These are phyloP conservation scores for carrot (Daucus carota) DNA, from an alignment of 129 eudicot genomes.

Conservation along the genomic window DNA sequence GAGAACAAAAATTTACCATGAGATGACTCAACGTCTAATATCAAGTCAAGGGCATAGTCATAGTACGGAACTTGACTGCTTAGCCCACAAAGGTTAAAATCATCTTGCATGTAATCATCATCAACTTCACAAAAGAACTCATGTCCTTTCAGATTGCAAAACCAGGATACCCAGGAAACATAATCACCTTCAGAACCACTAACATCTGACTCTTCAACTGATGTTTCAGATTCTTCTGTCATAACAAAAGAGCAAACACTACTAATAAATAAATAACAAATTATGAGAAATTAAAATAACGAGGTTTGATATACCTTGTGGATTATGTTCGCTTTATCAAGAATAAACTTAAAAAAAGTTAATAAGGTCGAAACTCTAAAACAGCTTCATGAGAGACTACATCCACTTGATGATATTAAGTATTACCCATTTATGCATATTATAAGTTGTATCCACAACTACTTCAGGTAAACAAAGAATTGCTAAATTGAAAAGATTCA, in stretches of 20 bases:
- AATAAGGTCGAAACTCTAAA: not conserved
- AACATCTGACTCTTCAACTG: conserved; percentile 32
- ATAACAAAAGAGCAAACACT: not conserved
- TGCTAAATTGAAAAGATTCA: no score
- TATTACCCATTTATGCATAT: not conserved
- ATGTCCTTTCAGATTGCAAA: conserved; percentile 32
- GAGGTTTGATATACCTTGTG: not conserved
- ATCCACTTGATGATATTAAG: not conserved
- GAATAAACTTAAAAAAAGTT: not conserved
- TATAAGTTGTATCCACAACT: no score
- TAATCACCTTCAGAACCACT: conserved; percentile 41
- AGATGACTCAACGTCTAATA: conserved; percentile 31
- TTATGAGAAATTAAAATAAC: not conserved
- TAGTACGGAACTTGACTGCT: conserved; percentile 30
- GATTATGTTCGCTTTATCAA: not conserved
- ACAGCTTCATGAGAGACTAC: not conserved
- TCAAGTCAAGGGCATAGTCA: conserved; percentile 35
- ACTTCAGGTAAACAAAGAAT: not conserved
- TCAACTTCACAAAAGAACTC: conserved; percentile 31
- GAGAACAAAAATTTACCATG: conserved; percentile 19
- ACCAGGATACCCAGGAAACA: conserved; percentile 36
- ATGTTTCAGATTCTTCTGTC: conserved; percentile 33
- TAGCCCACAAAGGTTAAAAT: conserved; percentile 30
- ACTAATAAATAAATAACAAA: not conserved
- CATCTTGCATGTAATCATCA: conserved; percentile 31